These are phyloP conservation scores for Dendryphion nanum DNA, from an alignment of 2,329 filamentous ascomycete genomes.

Conservation along the genomic window DNA sequence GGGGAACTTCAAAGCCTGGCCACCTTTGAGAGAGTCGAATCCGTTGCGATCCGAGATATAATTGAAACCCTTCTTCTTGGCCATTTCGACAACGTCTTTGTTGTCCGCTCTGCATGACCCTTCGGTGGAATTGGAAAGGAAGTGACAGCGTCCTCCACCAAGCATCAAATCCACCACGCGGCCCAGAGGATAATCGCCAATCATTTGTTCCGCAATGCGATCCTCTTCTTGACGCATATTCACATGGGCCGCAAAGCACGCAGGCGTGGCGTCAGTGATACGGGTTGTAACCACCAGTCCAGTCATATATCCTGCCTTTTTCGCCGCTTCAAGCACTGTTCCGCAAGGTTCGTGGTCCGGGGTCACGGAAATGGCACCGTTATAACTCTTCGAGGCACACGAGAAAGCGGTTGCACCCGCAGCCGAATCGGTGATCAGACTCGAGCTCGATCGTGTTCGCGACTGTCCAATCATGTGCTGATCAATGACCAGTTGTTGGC, in stretches of 20 bases:
- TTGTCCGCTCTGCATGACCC: conserved; percentile 82
- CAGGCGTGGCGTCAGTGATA: conserved; percentile 93
- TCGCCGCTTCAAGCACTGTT: conserved; percentile 89
- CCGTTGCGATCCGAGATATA: conserved; percentile 71
- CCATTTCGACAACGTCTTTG: conserved; percentile 71
- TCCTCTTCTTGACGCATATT: conserved; percentile 79
- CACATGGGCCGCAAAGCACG: conserved; percentile 90
- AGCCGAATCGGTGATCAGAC: conserved; percentile 89
- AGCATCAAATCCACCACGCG: conserved; percentile 88
- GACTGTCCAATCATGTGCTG: conserved; percentile 87
- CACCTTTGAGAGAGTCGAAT: conserved; percentile 72
- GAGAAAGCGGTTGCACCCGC: conserved; percentile 97
- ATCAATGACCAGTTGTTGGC: conserved; percentile 78
- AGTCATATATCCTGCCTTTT: conserved; percentile 86
- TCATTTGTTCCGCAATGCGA: conserved; percentile 86
- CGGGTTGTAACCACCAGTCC: conserved; percentile 93
- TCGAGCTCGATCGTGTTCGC: conserved; percentile 79
- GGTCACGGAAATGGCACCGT: conserved; percentile 88
- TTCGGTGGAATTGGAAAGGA: conserved; percentile 75
- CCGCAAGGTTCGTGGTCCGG: conserved; percentile 86
- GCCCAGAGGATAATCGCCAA: conserved; percentile 83
- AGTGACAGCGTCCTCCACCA: conserved; percentile 90
- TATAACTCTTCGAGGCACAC: conserved; percentile 92
- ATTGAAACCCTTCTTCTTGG: conserved; percentile 75
- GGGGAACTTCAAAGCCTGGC: conserved; percentile 70